phyloP scores from a whole-genome alignment of 345 rosid species.

The Aegle marmelos region DNA sequence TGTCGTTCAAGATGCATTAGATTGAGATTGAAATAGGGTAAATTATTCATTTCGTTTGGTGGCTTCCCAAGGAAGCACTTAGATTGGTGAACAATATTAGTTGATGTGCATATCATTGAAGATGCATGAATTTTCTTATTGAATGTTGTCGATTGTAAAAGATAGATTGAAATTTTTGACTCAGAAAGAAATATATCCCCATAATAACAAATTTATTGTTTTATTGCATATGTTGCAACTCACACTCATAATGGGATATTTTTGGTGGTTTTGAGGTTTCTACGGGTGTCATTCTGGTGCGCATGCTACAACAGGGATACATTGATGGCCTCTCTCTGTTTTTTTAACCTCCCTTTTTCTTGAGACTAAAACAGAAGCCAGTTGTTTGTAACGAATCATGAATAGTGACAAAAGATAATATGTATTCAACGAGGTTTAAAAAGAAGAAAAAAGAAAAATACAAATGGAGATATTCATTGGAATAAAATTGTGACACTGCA shows the following conservation, averaged over 20 bases:
- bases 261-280: not conserved
- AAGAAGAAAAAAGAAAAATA: too few species aligned
- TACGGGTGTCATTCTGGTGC: not conserved
- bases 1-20: conserved; percentile 21
- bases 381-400: not conserved
- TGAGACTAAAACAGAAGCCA: not conserved
- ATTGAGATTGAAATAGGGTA: conserved; percentile 18
- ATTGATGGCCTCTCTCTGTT: too few species aligned
- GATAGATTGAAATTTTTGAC: not conserved
- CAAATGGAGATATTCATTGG: too few species aligned
- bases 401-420: too few species aligned
- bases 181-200: not conserved
- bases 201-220: not conserved
- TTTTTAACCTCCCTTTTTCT: too few species aligned
- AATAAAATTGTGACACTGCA: too few species aligned
- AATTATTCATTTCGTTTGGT: not conserved
- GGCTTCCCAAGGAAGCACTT: not conserved
- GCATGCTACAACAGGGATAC: not conserved
- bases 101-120: not conserved
- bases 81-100: not conserved
- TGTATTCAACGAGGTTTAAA: too few species aligned
- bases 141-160: not conserved
- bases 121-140: not conserved
- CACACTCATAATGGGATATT: not conserved
- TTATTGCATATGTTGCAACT: not conserved